Conservation (phyloP, 306 rosid genomes). For the Cajanus cajan region DNA sequence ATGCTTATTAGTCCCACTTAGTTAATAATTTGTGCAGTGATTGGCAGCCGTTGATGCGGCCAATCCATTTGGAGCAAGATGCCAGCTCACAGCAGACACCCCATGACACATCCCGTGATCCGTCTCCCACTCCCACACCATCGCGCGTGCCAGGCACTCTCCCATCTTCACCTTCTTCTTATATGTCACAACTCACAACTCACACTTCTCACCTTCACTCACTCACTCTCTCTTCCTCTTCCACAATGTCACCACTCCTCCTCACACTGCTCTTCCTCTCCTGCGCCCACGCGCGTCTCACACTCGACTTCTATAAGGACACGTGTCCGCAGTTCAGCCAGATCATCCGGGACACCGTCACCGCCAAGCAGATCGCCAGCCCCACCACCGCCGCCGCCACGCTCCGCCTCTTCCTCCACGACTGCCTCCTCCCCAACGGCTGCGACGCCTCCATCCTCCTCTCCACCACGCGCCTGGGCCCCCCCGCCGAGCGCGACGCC, state of each 20-base stretch:
- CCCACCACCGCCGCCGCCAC: conserved; percentile 61
- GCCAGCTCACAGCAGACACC: background rate
- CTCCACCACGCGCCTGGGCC: conserved; percentile 51
- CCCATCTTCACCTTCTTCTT: background rate
- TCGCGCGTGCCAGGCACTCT: background rate
- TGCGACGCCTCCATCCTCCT: conserved; percentile 69
- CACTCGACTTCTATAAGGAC: conserved; percentile 45
- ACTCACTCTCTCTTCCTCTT: background rate
- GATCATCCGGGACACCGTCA: conserved; percentile 43
- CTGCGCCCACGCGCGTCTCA: conserved; percentile 28
- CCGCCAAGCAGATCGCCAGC: conserved; percentile 45
- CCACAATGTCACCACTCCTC: background rate
- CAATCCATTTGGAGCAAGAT: background rate
- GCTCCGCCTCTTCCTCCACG: conserved; percentile 71
- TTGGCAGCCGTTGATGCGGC: background rate
- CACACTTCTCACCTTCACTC: background rate
- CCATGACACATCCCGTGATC: background rate
- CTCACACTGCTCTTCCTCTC: background rate
- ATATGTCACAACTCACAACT: background rate
- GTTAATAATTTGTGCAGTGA: too few species aligned
- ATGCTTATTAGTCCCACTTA: too few species aligned
- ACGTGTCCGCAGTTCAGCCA: conserved; percentile 52
- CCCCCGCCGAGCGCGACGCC: conserved; percentile 54
- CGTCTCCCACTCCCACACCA: background rate
- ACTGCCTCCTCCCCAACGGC: conserved; percentile 59